Evolutionary conservation across 805 yeast genomes (phyloP).

Genomic region (Pichia occidentalis): DNA sequence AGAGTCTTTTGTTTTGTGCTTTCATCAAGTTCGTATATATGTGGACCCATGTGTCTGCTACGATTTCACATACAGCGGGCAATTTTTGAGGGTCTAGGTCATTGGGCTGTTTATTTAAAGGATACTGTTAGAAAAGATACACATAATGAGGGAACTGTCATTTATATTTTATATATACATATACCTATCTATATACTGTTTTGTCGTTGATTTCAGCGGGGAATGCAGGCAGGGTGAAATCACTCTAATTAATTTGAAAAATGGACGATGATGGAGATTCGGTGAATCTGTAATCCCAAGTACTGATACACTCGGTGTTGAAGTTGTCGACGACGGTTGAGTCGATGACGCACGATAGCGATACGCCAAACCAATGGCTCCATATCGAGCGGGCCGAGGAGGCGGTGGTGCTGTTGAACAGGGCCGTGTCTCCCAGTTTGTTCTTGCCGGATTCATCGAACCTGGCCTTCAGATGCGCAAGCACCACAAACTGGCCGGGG

Average conservation of each 20-base stretch:
- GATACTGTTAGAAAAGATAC: slow-evolving; percentile 2
- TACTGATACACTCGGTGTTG: slow-evolving; percentile 44
- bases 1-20: too few relatives aligned
- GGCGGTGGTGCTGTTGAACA: slow-evolving; percentile 26
- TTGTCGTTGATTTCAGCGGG: too few relatives aligned
- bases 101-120: slow-evolving; percentile 4
- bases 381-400: slow-evolving; percentile 43
- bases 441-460: slow-evolving; percentile 74
- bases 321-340: slow-evolving; percentile 35
- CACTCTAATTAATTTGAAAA: slow-evolving; percentile 15
- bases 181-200: not conserved
- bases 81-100: slow-evolving; percentile 3
- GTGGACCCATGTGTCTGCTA: too few relatives aligned
- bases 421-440: slow-evolving; percentile 58
- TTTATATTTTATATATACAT: not conserved
- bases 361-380: slow-evolving; percentile 70
- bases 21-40: too few relatives aligned
- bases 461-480: slow-evolving; percentile 50
- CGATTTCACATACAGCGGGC: too few relatives aligned
- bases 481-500: slow-evolving; percentile 31
- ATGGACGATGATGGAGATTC: slow-evolving; percentile 52
- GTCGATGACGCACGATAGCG: slow-evolving; percentile 53
- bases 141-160: not conserved
- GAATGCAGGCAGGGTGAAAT: too few relatives aligned
- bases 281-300: slow-evolving; percentile 61